Base-by-base conservation (phyloP, 2,329 filamentous ascomycete species). In the Teratosphaeria pseudoeucalypti region DNA sequence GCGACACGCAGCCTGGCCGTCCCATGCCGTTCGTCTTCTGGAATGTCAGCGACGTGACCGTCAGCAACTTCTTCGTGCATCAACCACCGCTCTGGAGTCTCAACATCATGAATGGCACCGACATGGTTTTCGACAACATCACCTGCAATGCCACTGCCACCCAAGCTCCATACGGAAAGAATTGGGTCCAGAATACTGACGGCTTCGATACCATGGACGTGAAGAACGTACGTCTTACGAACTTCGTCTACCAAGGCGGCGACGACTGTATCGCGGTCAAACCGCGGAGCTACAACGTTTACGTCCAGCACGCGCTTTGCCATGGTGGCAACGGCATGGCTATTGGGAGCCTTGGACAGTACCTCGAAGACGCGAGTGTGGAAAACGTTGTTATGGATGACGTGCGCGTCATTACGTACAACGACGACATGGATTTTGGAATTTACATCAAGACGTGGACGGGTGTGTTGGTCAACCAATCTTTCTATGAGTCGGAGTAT, bases 181-280 rank as follows among this genome's bases (percentile, higher is more conserved):
- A 82, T 59, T 82, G 80, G 80, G 80, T 82, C 1, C 80, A 82
- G 66, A 83, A 83, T 63, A 82, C 80, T 0, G 81, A 82, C 66
- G 81, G 80, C 2, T 12, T 32, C 57, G 60, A 83, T 63, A 83
- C 81, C 0, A 82, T 83, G 80, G 81, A 83, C 62, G 75, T 74
- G 1, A 64, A 71, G 9, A 81, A 83, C 61, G 71, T 83, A 54
- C 70, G 68, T 6, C 72, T 83, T 5, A 77, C 71, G 3, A 80
- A 81, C 60, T 77, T 83, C 57, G 70, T 74, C 6, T 83, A 81
- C 64, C 79, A 82, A 71, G 81, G 81, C 10, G 80, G 84, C 66
- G 86, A 80, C 68, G 74, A 81, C 59, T 90, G 87, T 71, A 79
- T 84, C 29, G 80, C 81, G 49, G 77, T 79, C 62, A 89, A 88